phyloP scores from a whole-genome alignment of 768 basidiomycete species.

The Calocybe indica region DNA sequence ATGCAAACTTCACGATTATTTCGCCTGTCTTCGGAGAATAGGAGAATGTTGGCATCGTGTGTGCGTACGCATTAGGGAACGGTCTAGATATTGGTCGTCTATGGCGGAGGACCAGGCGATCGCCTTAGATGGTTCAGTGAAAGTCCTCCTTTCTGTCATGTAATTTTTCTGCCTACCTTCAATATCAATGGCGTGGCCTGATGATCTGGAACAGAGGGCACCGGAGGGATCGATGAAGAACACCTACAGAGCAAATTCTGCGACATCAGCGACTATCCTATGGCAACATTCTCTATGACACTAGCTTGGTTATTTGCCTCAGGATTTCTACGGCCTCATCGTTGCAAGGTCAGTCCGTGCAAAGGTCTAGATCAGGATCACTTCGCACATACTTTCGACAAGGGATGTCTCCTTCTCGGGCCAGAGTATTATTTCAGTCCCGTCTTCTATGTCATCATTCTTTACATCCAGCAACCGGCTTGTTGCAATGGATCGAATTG shows the following conservation, averaged over 20 bases:
- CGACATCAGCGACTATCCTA: neutral
- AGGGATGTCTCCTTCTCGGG: constrained; percentile 70
- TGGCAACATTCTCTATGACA: neutral
- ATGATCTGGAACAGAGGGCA: constrained; percentile 67
- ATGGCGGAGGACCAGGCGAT: constrained; percentile 66
- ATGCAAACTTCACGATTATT: constrained; percentile 53
- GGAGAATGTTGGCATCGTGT: constrained; percentile 67
- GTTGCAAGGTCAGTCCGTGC: neutral
- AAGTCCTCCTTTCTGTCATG: neutral
- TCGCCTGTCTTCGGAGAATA: constrained; percentile 50
- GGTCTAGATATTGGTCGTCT: constrained; percentile 70
- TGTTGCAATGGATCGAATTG: constrained; percentile 49
- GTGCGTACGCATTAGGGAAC: constrained; percentile 74
- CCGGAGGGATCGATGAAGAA: constrained; percentile 81
- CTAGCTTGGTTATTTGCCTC: constrained; percentile 70
- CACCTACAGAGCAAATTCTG: constrained; percentile 37
- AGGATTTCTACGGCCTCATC: constrained; percentile 45
- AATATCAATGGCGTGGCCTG: constrained; percentile 80
- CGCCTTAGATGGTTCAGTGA: constrained; percentile 32
- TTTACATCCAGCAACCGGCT: constrained; percentile 55
- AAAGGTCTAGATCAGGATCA: neutral
- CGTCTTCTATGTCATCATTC: constrained; percentile 49
- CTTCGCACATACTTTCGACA: constrained; percentile 60
- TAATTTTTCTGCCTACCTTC: constrained; percentile 41
- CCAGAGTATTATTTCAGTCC: constrained; percentile 59